Evolutionary conservation across 2,329 filamentous ascomycete species (phyloP).

Genomic region (Trichoderma sp.): DNA sequence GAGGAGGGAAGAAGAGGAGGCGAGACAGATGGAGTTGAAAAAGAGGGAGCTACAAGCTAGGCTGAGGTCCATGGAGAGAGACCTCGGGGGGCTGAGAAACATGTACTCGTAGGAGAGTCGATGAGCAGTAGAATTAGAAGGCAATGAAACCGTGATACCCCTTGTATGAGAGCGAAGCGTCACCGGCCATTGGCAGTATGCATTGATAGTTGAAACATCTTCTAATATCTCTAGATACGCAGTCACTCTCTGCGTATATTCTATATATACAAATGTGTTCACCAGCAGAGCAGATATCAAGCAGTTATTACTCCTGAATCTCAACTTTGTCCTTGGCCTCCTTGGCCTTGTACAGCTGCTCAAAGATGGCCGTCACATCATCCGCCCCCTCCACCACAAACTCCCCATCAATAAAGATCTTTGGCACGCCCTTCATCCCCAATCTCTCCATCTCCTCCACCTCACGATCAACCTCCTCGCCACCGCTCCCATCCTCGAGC

Average conservation of each 20-base stretch:
- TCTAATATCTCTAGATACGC: no score
- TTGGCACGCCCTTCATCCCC: conserved; percentile 65
- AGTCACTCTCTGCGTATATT: not conserved
- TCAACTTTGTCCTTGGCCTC: conserved; percentile 36
- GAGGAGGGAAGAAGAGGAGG: conserved; percentile 64
- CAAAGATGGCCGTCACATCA: conserved; percentile 63
- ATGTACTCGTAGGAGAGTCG: conserved; percentile 40
- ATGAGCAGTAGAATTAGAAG: not conserved
- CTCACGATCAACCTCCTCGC: conserved; percentile 55
- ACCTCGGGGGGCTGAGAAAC: conserved; percentile 51
- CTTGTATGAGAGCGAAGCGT: not conserved
- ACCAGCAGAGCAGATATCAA: not conserved
- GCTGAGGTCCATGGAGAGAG: conserved; percentile 53
- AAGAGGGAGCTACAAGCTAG: conserved; percentile 55
- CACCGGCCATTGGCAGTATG: no score
- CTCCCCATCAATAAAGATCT: conserved; percentile 68
- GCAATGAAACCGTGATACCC: conserved; percentile 9
- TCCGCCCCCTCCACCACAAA: conserved; percentile 70
- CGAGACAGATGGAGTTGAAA: conserved; percentile 52
- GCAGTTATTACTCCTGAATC: not conserved
- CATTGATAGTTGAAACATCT: not conserved
- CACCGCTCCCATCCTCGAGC: conserved; percentile 53
- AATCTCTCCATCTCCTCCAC: conserved; percentile 50
- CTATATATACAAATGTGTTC: not conserved
- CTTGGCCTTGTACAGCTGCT: conserved; percentile 57